Evolutionary conservation across 139 green algal species (phyloP).

Genomic region (Coccomyxa sp.): DNA sequence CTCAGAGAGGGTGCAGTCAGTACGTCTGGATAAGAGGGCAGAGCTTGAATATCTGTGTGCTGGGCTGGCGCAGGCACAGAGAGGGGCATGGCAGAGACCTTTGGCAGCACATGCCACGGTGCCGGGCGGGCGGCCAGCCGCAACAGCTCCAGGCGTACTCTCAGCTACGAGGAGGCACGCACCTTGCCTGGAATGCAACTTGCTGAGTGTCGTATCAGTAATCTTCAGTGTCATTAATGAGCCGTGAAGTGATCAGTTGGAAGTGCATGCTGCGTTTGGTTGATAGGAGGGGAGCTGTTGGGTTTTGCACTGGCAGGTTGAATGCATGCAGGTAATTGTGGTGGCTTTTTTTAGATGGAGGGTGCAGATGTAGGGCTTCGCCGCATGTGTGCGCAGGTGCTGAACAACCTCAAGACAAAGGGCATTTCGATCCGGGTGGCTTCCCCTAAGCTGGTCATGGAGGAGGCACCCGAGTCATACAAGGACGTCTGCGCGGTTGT

Average conservation of each 20-base stretch:
- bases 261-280: too few relatives aligned
- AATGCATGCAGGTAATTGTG: not conserved
- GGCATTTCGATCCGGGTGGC: conserved; percentile 77
- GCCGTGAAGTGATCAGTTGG: too few relatives aligned
- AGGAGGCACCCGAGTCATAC: conserved; percentile 87
- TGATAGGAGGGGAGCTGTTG: not conserved
- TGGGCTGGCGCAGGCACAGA: conserved; percentile 53
- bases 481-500: conserved; percentile 87
- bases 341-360: not conserved
- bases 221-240: not conserved
- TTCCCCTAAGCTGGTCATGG: conserved; percentile 82
- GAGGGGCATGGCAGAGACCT: conserved; percentile 76
- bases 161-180: conserved; percentile 62
- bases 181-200: not conserved
- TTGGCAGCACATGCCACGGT: conserved; percentile 82
- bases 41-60: too few relatives aligned
- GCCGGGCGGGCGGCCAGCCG: conserved; percentile 66
- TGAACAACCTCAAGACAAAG: conserved; percentile 77
- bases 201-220: not conserved
- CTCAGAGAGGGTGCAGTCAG: too few relatives aligned
- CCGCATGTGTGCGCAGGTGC: conserved; percentile 33
- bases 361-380: not conserved
- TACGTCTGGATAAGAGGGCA: too few relatives aligned
- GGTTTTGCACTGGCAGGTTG: not conserved
- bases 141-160: conserved; percentile 66